Conservation (phyloP, 257 asterid species). For the Prunella vulgaris region DNA sequence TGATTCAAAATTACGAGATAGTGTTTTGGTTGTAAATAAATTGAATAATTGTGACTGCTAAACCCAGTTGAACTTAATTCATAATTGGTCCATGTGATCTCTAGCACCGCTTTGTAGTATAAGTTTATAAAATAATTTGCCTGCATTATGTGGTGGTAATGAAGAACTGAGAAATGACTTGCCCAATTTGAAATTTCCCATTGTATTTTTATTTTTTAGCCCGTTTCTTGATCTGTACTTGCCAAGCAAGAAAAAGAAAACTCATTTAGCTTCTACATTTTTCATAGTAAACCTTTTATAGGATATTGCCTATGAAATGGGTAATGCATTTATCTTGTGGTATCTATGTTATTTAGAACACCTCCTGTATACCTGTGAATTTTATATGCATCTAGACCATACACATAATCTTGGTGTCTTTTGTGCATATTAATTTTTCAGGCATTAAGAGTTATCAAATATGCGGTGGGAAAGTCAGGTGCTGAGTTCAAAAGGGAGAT, state of each 20-base stretch:
- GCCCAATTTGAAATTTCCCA: neutral
- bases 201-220: conserved; percentile 7
- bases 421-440: conserved; percentile 24
- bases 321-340: conserved; percentile 1
- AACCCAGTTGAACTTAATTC: conserved; percentile 2
- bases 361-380: neutral
- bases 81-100: neutral
- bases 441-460: conserved; percentile 90
- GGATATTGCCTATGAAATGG: neutral
- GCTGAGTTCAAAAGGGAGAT: conserved; percentile 93
- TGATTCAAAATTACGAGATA: neutral
- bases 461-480: conserved; percentile 93
- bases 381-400: neutral
- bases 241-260: neutral
- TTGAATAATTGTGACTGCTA: neutral
- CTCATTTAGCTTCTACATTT: neutral
- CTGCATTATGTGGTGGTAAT: neutral
- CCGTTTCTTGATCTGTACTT: conserved; percentile 18
- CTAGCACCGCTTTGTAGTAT: conserved; percentile 4
- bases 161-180: conserved; percentile 5
- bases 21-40: neutral
- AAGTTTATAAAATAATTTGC: neutral
- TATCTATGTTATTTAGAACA: neutral
- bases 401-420: neutral
- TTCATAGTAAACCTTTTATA: neutral